phyloP scores from a whole-genome alignment of 2,329 filamentous ascomycete species.

The Fusarium sambucinum region DNA sequence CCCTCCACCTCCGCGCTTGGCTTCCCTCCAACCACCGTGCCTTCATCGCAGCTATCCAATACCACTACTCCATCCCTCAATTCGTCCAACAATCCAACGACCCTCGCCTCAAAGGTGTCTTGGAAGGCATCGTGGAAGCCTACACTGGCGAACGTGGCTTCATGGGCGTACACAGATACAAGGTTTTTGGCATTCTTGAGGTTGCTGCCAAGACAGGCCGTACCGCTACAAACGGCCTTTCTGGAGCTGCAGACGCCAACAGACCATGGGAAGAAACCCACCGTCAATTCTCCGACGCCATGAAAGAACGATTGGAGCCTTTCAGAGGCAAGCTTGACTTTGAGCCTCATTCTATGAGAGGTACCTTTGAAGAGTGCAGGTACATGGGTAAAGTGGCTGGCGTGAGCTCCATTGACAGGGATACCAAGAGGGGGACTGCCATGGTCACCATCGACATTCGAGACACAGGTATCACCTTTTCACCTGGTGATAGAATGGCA shows the following conservation, averaged over 20 bases:
- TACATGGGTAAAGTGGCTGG: slow-evolving; percentile 58
- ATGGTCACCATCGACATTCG: slow-evolving; percentile 65
- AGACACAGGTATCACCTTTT: slow-evolving; percentile 65
- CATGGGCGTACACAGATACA: slow-evolving; percentile 68
- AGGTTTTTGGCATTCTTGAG: slow-evolving; percentile 68
- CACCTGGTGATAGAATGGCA: slow-evolving; percentile 65
- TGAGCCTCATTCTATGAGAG: slow-evolving; percentile 66
- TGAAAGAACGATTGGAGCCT: slow-evolving; percentile 41
- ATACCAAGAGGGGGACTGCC: slow-evolving; percentile 54
- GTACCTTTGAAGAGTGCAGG: slow-evolving; percentile 66
- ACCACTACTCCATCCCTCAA: slow-evolving; percentile 66
- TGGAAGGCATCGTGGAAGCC: slow-evolving; percentile 67
- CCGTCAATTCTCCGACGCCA: slow-evolving; percentile 36
- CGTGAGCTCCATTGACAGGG: slow-evolving; percentile 57
- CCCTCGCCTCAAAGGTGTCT: slow-evolving; percentile 62
- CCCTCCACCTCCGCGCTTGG: slow-evolving; percentile 65
- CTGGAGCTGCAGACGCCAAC: slow-evolving; percentile 56
- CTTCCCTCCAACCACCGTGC: slow-evolving; percentile 65
- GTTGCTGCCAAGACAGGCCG: slow-evolving; percentile 66
- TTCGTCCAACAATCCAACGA: slow-evolving; percentile 65
- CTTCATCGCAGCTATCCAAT: slow-evolving; percentile 67
- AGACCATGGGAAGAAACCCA: slow-evolving; percentile 43
- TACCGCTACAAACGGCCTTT: slow-evolving; percentile 65
- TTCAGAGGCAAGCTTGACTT: slow-evolving; percentile 60
- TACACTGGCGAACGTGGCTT: slow-evolving; percentile 68